Evolutionary conservation across 2,329 filamentous ascomycete species (phyloP), one percentile per base, ranked within the genome.

Genomic region (Aspergillus tanneri): DNA sequence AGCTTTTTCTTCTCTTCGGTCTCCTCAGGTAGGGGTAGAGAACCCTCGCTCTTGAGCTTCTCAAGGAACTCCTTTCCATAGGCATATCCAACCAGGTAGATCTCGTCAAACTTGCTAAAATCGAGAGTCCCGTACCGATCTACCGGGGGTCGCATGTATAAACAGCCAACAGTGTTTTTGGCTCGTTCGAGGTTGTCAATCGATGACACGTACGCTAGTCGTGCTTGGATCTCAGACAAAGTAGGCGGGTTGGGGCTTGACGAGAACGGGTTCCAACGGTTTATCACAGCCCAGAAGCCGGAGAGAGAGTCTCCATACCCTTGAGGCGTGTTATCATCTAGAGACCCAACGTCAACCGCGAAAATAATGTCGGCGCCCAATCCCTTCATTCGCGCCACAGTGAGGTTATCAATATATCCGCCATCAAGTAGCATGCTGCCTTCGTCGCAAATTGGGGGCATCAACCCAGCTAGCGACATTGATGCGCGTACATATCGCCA

Each of bases 71-170:
- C 83, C 67, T 87, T 86, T 4, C 90, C 93, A 64, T 85, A 99
- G 46, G 81, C 79, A 70, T 96, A 95, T 1, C 93, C 95, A 9
- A 96, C 80, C 58, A 87, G 79, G 63, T 95, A 96, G 45, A 99
- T 92, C 77, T 99, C 95, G 62, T 97, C 92, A 69, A 99, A 99
- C 69, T 95, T 96, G 53, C 85, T 88, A 75, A 99, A 99, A 49
- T 99, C 93, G 23, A 99, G 75, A 1, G 93, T 99, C 4, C 91
- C 93, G 60, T 96, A 99, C 1, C 83, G 80, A 64, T 97, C 93
- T 54, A 99, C 87, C 0, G 93, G 93, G 4, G 95, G 95, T 1
- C 93, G 83, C 89, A 99, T 95, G 69, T 99, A 99, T 43, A 95
- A 78, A 69, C 92, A 97, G 0, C 93, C 93, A 0, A 90, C 84